Evolutionary conservation across 352 stramenopile genomes (phyloP).

Genomic region (Globisporangium rhizosaccharum): DNA sequence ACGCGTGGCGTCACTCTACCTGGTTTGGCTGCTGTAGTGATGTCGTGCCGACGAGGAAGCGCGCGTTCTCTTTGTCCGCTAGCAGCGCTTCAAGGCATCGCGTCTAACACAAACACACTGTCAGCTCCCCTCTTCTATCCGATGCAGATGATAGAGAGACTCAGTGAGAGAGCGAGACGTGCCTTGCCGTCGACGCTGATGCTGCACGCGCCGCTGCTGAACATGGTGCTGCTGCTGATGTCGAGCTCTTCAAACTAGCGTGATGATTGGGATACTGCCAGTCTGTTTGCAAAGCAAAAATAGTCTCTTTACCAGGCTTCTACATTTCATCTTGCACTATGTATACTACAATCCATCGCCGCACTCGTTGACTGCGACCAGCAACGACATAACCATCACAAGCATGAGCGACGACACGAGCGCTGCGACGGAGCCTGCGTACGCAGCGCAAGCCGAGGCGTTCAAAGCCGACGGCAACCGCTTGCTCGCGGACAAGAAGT

Average conservation of each 20-base stretch:
- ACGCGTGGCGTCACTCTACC: conserved; percentile 14
- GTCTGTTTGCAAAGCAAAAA: not conserved
- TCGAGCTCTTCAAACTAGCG: conserved; percentile 6
- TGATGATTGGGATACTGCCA: too few relatives aligned
- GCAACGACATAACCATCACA: not conserved
- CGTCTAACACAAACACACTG: conserved; percentile 20
- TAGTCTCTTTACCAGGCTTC: not conserved
- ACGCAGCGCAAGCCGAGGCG: conserved; percentile 59
- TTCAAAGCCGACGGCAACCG: conserved; percentile 86
- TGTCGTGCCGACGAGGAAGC: conserved; percentile 65
- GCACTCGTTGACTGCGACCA: not conserved
- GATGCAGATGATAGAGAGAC: not conserved
- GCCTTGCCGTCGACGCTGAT: conserved; percentile 42
- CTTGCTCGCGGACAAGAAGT: conserved; percentile 57
- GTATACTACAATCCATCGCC: not conserved
- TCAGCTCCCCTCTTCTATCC: not conserved
- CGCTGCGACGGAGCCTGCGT: conserved; percentile 27
- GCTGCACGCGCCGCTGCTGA: conserved; percentile 25
- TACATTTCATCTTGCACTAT: not conserved
- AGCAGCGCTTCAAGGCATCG: conserved; percentile 65
- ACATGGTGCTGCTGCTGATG: conserved; percentile 16
- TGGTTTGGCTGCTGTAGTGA: conserved; percentile 64
- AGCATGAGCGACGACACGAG: conserved; percentile 7
- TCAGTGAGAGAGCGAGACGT: not conserved
- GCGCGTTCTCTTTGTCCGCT: conserved; percentile 50